Conservation (phyloP, 164 flowering plant genomes). For the Malania oleifera region DNA sequence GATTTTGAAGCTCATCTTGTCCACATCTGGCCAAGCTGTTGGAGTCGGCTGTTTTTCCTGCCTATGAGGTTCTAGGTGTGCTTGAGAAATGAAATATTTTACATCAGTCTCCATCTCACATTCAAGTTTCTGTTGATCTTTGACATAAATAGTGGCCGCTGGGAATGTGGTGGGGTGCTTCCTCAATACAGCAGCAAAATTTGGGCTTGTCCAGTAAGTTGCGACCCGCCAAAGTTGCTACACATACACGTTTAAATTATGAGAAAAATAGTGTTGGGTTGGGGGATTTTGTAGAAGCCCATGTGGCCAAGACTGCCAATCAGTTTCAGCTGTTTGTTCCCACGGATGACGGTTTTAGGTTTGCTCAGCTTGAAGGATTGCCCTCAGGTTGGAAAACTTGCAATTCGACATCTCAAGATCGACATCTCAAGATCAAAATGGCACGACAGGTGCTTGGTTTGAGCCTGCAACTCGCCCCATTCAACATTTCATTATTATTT, state of each 20-base stretch:
- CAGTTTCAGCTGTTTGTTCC: too few relatives aligned
- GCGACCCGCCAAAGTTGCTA: conserved; percentile 59
- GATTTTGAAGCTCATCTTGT: too few relatives aligned
- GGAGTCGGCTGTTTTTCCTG: too few relatives aligned
- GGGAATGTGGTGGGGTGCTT: conserved; percentile 73
- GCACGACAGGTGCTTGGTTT: background rate
- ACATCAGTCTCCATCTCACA: too few relatives aligned
- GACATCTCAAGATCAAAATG: background rate
- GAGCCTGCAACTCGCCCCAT: background rate
- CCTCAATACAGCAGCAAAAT: conserved; percentile 62
- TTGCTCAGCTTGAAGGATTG: too few relatives aligned
- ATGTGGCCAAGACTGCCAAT: too few relatives aligned
- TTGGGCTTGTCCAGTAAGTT: conserved; percentile 75
- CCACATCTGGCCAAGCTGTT: too few relatives aligned
- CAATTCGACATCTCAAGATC: background rate
- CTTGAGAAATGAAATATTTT: too few relatives aligned
- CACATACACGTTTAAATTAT: background rate
- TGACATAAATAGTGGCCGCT: conserved; percentile 19
- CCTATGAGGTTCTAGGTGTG: too few relatives aligned
- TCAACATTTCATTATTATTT: too few relatives aligned
- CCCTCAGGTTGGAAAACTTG: background rate
- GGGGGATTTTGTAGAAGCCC: too few relatives aligned
- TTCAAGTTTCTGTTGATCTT: background rate
- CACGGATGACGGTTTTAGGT: too few relatives aligned
- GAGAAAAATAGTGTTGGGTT: background rate